Evolutionary conservation across 2,329 filamentous ascomycete species (phyloP), one percentile per base, ranked within the genome.

Genomic region (Xylariaceae sp.): DNA sequence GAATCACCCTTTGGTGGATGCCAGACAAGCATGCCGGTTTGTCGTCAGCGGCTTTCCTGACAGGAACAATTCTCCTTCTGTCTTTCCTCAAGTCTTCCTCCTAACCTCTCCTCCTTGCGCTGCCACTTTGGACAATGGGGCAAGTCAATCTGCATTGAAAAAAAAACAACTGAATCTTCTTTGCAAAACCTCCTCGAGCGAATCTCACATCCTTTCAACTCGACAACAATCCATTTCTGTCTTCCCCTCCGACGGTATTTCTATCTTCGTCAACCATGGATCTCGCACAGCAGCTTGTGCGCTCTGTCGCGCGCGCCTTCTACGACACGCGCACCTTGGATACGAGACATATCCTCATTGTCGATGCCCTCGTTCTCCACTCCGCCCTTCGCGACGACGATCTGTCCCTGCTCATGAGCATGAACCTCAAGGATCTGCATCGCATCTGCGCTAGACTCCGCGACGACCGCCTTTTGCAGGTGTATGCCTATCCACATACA

Each of bases 351-450:
- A 81, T 88, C 50, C 74, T 90, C 36, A 79, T 90, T 40, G 71
- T 93, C 54, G 85, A 94, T 71, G 85, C 85, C 47, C 76, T 89
- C 45, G 79, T 86, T 59, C 77, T 83, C 44, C 85, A 88, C 65
- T 83, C 77, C 66, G 87, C 77, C 41, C 75, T 97, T 45, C 85
- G 89, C 57, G 87, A 95, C 59, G 84, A 89, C 59, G 93, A 98
- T 59, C 74, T 98, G 48, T 86, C 87, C 33, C 84, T 89, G 56
- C 73, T 97, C 18, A 84, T 96, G 66, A 84, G 84, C 48, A 89
- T 94, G 68, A 91, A 95, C 61, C 83, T 83, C 31, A 97, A 98
- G 62, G 87, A 94, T 56, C 76, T 97, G 33, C 89, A 93, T 61
- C 94, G 91, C 63, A 78, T 95, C 22, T 91, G 88, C 63, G 89